Base-by-base conservation (phyloP, 371 early-diverging fungal genomes). In the Mortierella sp. region DNA sequence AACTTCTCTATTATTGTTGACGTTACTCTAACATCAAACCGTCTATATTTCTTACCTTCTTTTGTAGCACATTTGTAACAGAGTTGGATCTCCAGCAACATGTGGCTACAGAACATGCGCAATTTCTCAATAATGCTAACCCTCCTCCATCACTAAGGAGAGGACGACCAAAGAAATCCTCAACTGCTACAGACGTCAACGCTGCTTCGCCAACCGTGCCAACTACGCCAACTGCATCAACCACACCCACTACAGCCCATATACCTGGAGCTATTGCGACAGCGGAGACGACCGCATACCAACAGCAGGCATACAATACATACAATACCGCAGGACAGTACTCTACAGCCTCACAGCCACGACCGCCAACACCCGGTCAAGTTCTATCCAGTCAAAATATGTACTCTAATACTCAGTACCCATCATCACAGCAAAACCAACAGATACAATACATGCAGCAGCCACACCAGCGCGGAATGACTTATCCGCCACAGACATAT, bases 41-140 rank as follows among this genome's bases (percentile, higher is more conserved):
- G 3, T 36, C 36, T 36, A 36, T 6, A 50, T 1, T 24, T 8
- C 5, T 8, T 48, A 50, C 50, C 9, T 21, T 48, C 33, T n/a
- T 4, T 4, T n/a, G 38, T 58, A 73, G 77, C 32, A 68, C 74
- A 3, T 79, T 79, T 57, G 45, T 70, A 24, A 59, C 36, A 15
- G 67, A 79, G 47, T 57, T 43, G 0, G 80, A 70, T 5, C 74
- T 79, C 5, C 74, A 79, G 65, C 67, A 70, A 7, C 80, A 79
- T 52, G 70, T 79, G 50, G 80, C 75, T 4, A 64, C 70, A 0
- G 80, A 79, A 16, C 80, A 79, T 57, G 80, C 80, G 10, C 74
- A 68, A 19, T 48, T 66, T 32, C 70, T 67, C 22, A 38, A 55
- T 15, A 62, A 55, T 53, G 60, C 69, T 24, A 57, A 32, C 19